Percentiles rank a stretch among this genome's conserved stretches.
Conservation (phyloP, 2,329 filamentous ascomycete genomes). For the Endoconidiophora polonica region DNA sequence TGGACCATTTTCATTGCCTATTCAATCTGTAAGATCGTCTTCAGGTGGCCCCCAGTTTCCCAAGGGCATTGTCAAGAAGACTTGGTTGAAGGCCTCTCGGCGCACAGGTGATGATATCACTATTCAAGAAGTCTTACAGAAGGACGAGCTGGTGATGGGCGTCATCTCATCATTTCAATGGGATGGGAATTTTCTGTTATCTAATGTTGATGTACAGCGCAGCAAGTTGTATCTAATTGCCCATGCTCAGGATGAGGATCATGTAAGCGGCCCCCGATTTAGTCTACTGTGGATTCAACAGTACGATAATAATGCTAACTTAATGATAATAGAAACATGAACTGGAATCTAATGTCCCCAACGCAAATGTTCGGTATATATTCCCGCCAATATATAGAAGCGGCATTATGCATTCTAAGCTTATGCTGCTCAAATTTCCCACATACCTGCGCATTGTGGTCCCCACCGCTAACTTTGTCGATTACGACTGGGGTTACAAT, state of each 20-base stretch:
- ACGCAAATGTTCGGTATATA: constrained; percentile 46
- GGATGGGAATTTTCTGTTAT: constrained; percentile 64
- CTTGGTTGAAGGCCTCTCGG: constrained; percentile 50
- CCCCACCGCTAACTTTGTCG: constrained; percentile 71
- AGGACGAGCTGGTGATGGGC: constrained; percentile 52
- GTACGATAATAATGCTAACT: neutral
- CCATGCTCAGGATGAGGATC: constrained; percentile 33
- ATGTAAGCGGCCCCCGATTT: constrained; percentile 25
- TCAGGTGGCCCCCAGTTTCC: constrained; percentile 22
- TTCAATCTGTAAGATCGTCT: neutral
- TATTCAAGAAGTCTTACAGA: constrained; percentile 73
- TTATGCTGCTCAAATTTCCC: constrained; percentile 73
- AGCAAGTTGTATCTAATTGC: constrained; percentile 48
- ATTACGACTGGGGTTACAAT: constrained; percentile 78
- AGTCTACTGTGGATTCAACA: neutral
- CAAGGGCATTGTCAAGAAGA: constrained; percentile 60
- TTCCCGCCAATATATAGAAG: constrained; percentile 67
- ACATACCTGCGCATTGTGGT: constrained; percentile 62
- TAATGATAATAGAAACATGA: constrained; percentile 25
- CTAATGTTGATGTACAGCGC: constrained; percentile 44
- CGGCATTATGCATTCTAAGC: constrained; percentile 81
- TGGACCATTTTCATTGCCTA: no score
- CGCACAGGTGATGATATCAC: constrained; percentile 58
- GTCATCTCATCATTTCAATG: constrained; percentile 78
- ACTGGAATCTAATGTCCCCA: constrained; percentile 32